Conservation (phyloP, 1,139 yeast species). For the Meyerozyma athensensis region DNA sequence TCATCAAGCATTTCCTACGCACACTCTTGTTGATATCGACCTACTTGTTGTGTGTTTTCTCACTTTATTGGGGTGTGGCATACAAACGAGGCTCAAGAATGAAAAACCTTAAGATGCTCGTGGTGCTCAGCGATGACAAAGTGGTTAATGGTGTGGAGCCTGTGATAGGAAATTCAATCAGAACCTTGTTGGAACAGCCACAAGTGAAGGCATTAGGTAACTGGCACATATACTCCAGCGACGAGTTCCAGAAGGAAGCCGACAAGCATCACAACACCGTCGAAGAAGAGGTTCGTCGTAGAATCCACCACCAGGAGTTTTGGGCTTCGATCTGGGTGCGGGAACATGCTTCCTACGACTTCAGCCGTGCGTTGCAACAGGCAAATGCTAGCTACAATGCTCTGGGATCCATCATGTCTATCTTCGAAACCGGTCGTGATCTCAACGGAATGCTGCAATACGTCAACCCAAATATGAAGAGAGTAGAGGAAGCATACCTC, state of each 20-base stretch:
- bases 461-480: constrained; percentile 8
- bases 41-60: constrained; percentile 13
- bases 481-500: constrained; percentile 3
- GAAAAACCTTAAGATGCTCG: constrained; percentile 33
- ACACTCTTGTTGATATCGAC: not conserved
- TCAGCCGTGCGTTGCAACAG: not conserved
- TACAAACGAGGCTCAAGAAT: constrained; percentile 25
- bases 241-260: constrained; percentile 15
- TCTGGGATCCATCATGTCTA: constrained; percentile 7
- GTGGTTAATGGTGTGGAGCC: constrained; percentile 26
- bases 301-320: constrained; percentile 40
- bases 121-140: constrained; percentile 35
- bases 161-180: constrained; percentile 26
- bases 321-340: constrained; percentile 43
- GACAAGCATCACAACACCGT: constrained; percentile 13
- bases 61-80: constrained; percentile 44
- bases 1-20: not conserved
- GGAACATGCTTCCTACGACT: constrained; percentile 32
- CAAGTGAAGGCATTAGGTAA: constrained; percentile 17
- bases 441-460: constrained; percentile 9
- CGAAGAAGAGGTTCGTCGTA: constrained; percentile 26
- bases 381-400: constrained; percentile 10
- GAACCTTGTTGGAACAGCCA: constrained; percentile 15
- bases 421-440: constrained; percentile 14
- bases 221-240: constrained; percentile 18